Evolutionary conservation across 2,329 filamentous ascomycete species (phyloP).

Genomic region (Domatiomyces globalis): DNA sequence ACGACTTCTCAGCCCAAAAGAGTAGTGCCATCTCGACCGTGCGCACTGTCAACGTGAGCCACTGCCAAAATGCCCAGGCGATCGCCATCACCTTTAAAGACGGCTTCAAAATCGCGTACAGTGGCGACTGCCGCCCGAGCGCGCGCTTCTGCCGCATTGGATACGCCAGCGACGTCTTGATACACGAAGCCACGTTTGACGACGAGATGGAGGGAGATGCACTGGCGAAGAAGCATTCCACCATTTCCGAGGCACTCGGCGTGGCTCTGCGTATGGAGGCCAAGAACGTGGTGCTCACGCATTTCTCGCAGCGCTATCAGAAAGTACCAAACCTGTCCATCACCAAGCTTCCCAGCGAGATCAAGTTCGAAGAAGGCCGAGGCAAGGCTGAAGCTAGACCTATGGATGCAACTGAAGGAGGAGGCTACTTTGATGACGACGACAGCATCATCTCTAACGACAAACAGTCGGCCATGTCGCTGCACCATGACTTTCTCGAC

Average conservation of each 20-base stretch:
- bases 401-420: background rate
- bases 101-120: slow-evolving; percentile 79
- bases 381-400: slow-evolving; percentile 18
- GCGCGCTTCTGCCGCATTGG: slow-evolving; percentile 56
- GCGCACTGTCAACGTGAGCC: slow-evolving; percentile 49
- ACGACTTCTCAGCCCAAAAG: slow-evolving; percentile 3
- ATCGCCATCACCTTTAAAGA: slow-evolving; percentile 63
- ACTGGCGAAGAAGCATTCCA: slow-evolving; percentile 76
- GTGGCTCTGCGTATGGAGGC: slow-evolving; percentile 69
- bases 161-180: slow-evolving; percentile 60
- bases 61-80: slow-evolving; percentile 68
- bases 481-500: background rate
- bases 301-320: slow-evolving; percentile 89
- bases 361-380: slow-evolving; percentile 14
- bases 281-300: slow-evolving; percentile 67
- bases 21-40: background rate
- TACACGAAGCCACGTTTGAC: slow-evolving; percentile 95
- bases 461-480: slow-evolving; percentile 8
- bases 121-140: slow-evolving; percentile 81
- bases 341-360: slow-evolving; percentile 10
- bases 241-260: slow-evolving; percentile 68
- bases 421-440: background rate
- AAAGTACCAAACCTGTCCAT: slow-evolving; percentile 45
- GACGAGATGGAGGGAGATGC: slow-evolving; percentile 70
- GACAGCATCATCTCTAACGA: slow-evolving; percentile 8